Conservation (phyloP, 2,329 filamentous ascomycete genomes). For the Fusarium brachygibbosum region DNA sequence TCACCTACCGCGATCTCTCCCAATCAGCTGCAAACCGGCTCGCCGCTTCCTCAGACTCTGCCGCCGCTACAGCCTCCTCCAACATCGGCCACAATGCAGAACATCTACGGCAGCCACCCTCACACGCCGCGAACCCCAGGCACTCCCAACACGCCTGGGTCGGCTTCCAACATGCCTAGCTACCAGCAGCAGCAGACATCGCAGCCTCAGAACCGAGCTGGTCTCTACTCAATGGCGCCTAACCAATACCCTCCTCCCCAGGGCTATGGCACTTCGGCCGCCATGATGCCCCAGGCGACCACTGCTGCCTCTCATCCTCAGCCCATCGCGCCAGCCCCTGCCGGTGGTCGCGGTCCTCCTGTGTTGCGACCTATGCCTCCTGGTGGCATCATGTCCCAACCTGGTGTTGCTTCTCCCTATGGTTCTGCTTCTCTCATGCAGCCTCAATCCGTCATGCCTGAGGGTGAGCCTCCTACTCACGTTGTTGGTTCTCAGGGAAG, state of each 20-base stretch:
- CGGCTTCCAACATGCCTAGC: conserved; percentile 65
- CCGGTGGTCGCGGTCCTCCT: conserved; percentile 68
- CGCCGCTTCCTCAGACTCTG: conserved; percentile 66
- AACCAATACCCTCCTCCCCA: conserved; percentile 68
- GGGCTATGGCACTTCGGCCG: conserved; percentile 67
- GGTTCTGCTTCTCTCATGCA: conserved; percentile 70
- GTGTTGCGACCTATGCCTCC: conserved; percentile 79
- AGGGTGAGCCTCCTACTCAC: conserved; percentile 80
- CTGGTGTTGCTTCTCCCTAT: conserved; percentile 71
- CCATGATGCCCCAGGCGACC: conserved; percentile 76
- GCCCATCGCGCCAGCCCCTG: conserved; percentile 80
- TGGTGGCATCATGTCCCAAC: conserved; percentile 72
- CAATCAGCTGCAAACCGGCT: conserved; percentile 64
- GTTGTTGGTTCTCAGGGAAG: conserved; percentile 96
- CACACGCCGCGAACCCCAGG: conserved; percentile 73
- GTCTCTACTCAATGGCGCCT: conserved; percentile 68
- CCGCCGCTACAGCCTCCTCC: conserved; percentile 67
- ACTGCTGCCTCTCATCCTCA: conserved; percentile 78
- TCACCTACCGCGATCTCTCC: conserved; percentile 66
- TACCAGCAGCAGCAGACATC: conserved; percentile 68
- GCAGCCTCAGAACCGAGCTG: conserved; percentile 62
- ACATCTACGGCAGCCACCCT: conserved; percentile 69
- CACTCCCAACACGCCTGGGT: conserved; percentile 73
- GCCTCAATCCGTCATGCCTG: conserved; percentile 67
- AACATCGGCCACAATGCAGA: conserved; percentile 58